Base-by-base conservation (phyloP, 2,329 filamentous ascomycete species). In the Capronia coronata region DNA sequence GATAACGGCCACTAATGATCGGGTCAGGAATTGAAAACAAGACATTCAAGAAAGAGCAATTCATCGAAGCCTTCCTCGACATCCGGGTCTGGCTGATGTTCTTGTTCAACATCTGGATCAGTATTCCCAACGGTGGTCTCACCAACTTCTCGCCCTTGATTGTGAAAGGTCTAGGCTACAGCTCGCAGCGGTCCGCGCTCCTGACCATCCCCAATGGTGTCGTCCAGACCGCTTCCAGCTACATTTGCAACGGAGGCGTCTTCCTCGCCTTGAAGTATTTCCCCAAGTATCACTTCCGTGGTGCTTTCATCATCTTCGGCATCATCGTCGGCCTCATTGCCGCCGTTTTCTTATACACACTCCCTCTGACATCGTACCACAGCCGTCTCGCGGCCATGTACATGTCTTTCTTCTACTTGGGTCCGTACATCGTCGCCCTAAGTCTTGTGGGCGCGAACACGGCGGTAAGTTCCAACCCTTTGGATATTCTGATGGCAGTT, bases 261-360 rank as follows among this genome's bases (percentile, higher is more conserved):
- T 67, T 73, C 6, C 62, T 72, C 2, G 60, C 68, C 2, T 65
- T 67, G 2, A 66, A 68, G 18, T 66, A 67, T 14, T 43, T 66
- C n/a, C 67, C 71, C 23, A 63, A 60, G 13, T 64, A 60, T 35
- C 64, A 68, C 19, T 59, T 69, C 49, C 68, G 72, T 35, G 69
- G 68, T 51, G 65, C 66, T 3, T 66, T 68, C 59, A 68, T 72
- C 55, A 62, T 69, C 29, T 61, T 70, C 29, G 67, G 68, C 44
- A 66, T 71, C 13, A 64, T 74, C 13, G 71, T 71, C 1, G 72
- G 68, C 0, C 70, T 76, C 35, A 66, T 73, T 21, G 71, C 70
- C 2, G 72, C 69, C 2, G 62, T 47, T 1, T 53, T 67, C 4
- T 52, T 67, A 44, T 64, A 65, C 0, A 67, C 65, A 55, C 46